phyloP scores from a whole-genome alignment of 768 basidiomycete genomes.

The Podaxis mareebaensis region DNA sequence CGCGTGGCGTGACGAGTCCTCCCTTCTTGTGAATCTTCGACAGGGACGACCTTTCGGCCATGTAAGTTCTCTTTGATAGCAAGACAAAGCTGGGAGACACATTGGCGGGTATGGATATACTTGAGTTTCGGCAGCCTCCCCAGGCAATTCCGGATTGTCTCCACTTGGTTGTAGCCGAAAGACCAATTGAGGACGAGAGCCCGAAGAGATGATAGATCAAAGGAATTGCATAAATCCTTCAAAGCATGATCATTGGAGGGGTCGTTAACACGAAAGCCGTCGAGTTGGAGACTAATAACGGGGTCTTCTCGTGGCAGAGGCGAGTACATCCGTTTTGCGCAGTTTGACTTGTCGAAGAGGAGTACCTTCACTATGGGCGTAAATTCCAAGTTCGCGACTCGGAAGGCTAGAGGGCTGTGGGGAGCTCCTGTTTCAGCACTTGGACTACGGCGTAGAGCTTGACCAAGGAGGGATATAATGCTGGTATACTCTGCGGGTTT shows the following conservation, averaged over 20 bases:
- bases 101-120: neutral
- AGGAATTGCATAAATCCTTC: neutral
- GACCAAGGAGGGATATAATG: neutral
- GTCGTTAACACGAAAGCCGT: neutral
- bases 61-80: neutral
- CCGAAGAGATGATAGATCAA: slow-evolving; percentile 4
- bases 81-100: neutral
- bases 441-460: neutral
- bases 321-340: neutral
- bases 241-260: neutral
- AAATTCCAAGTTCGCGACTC: neutral
- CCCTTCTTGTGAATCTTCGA: neutral
- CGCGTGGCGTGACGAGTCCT: neutral
- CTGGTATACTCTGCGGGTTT: neutral
- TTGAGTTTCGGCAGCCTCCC: slow-evolving; percentile 7
- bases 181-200: neutral
- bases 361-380: neutral
- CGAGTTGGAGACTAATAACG: neutral
- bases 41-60: neutral
- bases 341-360: neutral
- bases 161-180: neutral
- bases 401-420: neutral
- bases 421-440: neutral
- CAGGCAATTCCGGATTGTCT: neutral
- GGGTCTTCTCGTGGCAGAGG: neutral